These are phyloP conservation scores for Gracilaria gracilis DNA, from an alignment of 23 red algal genomes.

Conservation along the genomic window DNA sequence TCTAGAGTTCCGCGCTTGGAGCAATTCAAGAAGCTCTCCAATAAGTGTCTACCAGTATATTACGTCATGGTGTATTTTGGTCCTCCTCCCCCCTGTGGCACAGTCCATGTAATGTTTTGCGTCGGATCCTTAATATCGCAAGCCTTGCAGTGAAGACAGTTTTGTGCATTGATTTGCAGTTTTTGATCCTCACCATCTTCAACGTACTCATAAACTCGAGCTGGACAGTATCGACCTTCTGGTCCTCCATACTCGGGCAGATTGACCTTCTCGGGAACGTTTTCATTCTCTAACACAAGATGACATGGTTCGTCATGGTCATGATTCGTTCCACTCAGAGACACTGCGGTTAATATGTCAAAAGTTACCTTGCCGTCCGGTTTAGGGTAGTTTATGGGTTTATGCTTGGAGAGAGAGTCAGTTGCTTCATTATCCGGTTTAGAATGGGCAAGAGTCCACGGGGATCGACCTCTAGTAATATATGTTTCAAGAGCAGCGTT, in stretches of 20 bases:
- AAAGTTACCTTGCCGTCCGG: conserved; percentile 81
- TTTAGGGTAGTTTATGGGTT: conserved; percentile 78
- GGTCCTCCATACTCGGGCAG: conserved; percentile 82
- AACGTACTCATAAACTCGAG: conserved; percentile 98
- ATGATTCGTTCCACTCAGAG: conserved; percentile 95
- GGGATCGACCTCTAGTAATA: conserved; percentile 78
- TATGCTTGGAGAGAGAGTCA: conserved; percentile 35
- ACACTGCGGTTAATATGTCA: conserved; percentile 90
- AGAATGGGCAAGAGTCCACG: conserved; percentile 85
- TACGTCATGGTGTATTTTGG: conserved; percentile 95
- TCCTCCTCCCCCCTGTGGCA: conserved; percentile 90
- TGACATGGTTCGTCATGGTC: conserved; percentile 95
- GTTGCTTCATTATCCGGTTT: conserved; percentile 78
- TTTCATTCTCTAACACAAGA: conserved; percentile 76
- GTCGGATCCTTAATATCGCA: conserved; percentile 98
- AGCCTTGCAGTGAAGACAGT: conserved; percentile 98
- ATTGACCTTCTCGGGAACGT: conserved; percentile 72
- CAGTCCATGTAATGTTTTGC: conserved; percentile 97
- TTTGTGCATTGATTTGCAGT: conserved; percentile 96
- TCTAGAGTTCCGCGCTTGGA: not conserved
- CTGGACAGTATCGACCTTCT: conserved; percentile 93
- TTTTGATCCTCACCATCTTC: conserved; percentile 50
- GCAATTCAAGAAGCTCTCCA: not conserved
- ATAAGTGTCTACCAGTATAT: not conserved
- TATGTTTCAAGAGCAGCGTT: conserved; percentile 94